Evolutionary conservation across 1,139 yeast species (phyloP).

Genomic region (Sugiyamaella castrensis): DNA sequence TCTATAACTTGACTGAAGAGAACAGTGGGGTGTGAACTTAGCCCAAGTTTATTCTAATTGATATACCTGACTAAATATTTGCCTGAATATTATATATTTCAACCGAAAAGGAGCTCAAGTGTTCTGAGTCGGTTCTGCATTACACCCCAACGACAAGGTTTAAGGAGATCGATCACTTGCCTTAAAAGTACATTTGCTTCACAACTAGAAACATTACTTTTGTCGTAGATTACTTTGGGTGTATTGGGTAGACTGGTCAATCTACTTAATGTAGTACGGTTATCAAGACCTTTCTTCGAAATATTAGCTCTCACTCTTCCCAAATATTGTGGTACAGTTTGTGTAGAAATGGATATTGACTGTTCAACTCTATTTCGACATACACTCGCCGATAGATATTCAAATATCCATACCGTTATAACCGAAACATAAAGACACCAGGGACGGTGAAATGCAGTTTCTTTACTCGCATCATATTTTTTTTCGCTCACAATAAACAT

Average conservation of each 20-base stretch:
- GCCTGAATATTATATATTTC: too few relatives aligned
- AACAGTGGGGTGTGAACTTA: too few relatives aligned
- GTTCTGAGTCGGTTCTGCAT: conserved; percentile 14
- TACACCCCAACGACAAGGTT: conserved; percentile 27
- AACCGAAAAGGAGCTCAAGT: conserved; percentile 10
- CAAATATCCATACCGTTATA: conserved; percentile 27
- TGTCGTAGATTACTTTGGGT: conserved; percentile 11
- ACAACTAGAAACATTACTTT: conserved; percentile 15
- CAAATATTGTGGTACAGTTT: conserved; percentile 16
- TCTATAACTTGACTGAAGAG: too few relatives aligned
- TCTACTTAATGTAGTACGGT: conserved; percentile 2
- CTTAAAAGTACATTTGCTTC: conserved; percentile 26
- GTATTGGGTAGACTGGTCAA: not conserved
- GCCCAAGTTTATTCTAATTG: too few relatives aligned
- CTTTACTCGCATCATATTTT: conserved; percentile 26
- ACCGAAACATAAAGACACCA: conserved; percentile 30
- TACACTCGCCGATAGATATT: conserved; percentile 12
- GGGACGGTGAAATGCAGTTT: conserved; percentile 30
- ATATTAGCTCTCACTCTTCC: conserved; percentile 21
- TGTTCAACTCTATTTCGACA: not conserved
- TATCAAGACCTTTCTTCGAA: conserved; percentile 16
- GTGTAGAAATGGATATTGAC: not conserved
- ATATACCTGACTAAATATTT: too few relatives aligned
- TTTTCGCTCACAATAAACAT: conserved; percentile 27
- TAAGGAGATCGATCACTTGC: conserved; percentile 21